Base-by-base conservation (phyloP, 257 asterid genomes). In the Craterostigma plantagineum region DNA sequence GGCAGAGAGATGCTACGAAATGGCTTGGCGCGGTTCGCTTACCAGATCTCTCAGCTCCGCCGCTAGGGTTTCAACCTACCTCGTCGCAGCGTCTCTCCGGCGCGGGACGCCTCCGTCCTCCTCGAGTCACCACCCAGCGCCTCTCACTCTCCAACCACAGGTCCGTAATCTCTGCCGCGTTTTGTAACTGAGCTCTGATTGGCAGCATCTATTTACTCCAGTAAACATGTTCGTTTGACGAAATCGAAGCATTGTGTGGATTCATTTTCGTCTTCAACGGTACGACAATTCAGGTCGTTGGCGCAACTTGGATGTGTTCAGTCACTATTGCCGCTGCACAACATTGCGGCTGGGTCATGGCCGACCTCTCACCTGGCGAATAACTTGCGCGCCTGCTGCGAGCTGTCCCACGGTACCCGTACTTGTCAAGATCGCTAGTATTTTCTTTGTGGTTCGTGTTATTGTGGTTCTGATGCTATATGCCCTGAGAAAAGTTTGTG, bases 341-440 rank as follows among this genome's bases (percentile, higher is more conserved):
- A 58, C 51, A 15, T 23, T 46, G 55, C 49, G 38, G 76, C 52
- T 0, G 93, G 86, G 58, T 61, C 64, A 38, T 54, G 54, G 35
- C 56, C 76, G 71, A 71, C 91, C 4, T 81, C 97, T 44, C 87
- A 78, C 65, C 52, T 73, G 66, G 55, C 91, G 7, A 64, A 53
- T 66, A 67, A 67, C 44, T 63, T 60, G 64, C 87, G 95, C 57
- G 91, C 93, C 39, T 87, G 64, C 67, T 81, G 95, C 67, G 93
- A 81, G 92, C 90, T 81, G 77, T 71, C 70, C 68, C 69, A 81
- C 52, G 97, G 95, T 86, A 86, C 81, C 94, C 92, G 94, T 64
- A 59, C 93, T 81, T 86, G 94, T 81, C 97, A 72, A 80, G 94
- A 81, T 81, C 85, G 97, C 93, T 86, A 86, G 56, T 76, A 58